Evolutionary conservation across 768 basidiomycete genomes (phyloP).

Genomic region (Amanita exitialis): DNA sequence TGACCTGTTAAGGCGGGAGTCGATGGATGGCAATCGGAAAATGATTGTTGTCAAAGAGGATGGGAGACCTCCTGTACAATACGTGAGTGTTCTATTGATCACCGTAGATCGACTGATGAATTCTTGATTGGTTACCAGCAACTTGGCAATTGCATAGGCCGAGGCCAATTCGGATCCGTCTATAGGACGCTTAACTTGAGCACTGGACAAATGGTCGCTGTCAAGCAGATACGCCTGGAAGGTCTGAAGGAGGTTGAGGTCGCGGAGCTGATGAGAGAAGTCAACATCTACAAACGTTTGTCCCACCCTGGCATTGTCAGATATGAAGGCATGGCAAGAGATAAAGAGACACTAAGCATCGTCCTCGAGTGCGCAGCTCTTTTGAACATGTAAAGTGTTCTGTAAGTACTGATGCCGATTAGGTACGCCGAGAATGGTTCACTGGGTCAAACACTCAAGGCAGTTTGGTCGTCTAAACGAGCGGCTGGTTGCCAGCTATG

Average conservation of each 20-base stretch:
- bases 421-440: conserved; percentile 97
- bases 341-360: conserved; percentile 82
- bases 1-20: conserved; percentile 52
- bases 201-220: conserved; percentile 97
- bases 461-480: conserved; percentile 94
- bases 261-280: conserved; percentile 86
- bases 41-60: conserved; percentile 73
- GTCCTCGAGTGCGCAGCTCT: conserved; percentile 73
- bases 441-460: conserved; percentile 83
- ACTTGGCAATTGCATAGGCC: conserved; percentile 95
- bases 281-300: conserved; percentile 83
- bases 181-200: conserved; percentile 91
- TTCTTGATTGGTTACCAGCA: conserved; percentile 43
- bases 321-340: conserved; percentile 93
- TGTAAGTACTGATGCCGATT: conserved; percentile 6
- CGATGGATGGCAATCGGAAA: conserved; percentile 58
- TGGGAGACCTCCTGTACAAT: conserved; percentile 70
- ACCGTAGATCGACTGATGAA: neutral
- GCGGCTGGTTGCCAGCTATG: conserved; percentile 82
- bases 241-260: conserved; percentile 90
- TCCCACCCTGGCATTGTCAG: conserved; percentile 95
- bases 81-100: conserved; percentile 42
- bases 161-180: conserved; percentile 94
- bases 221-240: conserved; percentile 87
- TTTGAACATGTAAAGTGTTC: conserved; percentile 9